These are phyloP conservation scores for Colletotrichum tropicicola DNA, from an alignment of 2,329 filamentous ascomycete genomes.

Conservation along the genomic window DNA sequence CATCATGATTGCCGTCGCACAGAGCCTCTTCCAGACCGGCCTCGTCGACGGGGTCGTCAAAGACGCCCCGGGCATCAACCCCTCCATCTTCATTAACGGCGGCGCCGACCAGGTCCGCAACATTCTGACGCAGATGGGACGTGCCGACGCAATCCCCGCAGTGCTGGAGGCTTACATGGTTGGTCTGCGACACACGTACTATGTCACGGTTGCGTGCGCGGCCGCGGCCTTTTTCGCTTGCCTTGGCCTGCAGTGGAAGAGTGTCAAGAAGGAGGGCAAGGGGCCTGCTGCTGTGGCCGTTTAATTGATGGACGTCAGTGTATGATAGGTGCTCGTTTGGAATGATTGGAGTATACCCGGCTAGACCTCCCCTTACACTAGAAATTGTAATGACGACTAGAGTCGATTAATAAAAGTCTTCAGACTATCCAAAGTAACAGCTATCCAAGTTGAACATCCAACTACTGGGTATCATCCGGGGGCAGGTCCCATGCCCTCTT, in stretches of 20 bases:
- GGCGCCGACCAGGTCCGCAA: conserved; percentile 60
- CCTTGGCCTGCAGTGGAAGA: conserved; percentile 60
- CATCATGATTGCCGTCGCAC: conserved; percentile 70
- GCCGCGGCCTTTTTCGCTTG: conserved; percentile 53
- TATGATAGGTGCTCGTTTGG: not conserved
- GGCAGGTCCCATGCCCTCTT: conserved; percentile 45
- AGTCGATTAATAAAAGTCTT: not conserved
- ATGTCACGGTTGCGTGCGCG: conserved; percentile 59
- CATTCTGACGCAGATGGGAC: conserved; percentile 51
- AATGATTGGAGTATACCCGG: conserved; percentile 20
- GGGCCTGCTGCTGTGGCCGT: conserved; percentile 36
- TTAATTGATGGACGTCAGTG: not conserved
- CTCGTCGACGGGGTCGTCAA: conserved; percentile 61
- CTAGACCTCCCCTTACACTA: conserved; percentile 6
- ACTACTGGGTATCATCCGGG: conserved; percentile 51
- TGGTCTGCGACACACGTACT: conserved; percentile 60
- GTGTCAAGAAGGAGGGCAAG: conserved; percentile 55
- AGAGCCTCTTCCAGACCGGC: conserved; percentile 74
- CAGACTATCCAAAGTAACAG: not conserved
- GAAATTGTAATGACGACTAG: conserved; percentile 2
- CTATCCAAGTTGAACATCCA: not conserved
- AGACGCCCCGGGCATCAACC: conserved; percentile 55
- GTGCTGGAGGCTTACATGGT: conserved; percentile 59
- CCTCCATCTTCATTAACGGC: conserved; percentile 58
- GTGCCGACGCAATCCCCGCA: conserved; percentile 48